Percentiles rank a stretch among this genome's conserved stretches.
Evolutionary conservation across 2,329 filamentous ascomycete species (phyloP).

Genomic region (Fusarium sp.): DNA sequence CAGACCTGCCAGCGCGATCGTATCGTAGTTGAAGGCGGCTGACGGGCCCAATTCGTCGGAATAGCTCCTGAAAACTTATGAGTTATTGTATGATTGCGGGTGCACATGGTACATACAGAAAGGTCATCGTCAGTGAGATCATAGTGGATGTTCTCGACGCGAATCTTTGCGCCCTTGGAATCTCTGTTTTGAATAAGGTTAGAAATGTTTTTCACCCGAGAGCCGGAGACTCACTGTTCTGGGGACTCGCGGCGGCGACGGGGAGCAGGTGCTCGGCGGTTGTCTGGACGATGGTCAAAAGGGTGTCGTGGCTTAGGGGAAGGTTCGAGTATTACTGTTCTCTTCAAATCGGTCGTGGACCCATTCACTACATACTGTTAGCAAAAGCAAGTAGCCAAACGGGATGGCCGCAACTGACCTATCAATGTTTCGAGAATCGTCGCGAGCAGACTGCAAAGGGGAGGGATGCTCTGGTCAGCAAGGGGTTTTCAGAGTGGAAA

Average conservation of each 20-base stretch:
- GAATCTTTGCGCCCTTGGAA: conserved; percentile 74
- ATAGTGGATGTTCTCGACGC: conserved; percentile 92
- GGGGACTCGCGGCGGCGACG: conserved; percentile 59
- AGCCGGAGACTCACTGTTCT: conserved; percentile 49
- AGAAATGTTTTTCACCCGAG: conserved; percentile 21
- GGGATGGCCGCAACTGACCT: conserved; percentile 63
- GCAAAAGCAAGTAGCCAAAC: not conserved
- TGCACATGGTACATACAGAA: conserved; percentile 64
- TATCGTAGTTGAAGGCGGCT: conserved; percentile 78
- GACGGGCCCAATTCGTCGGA: conserved; percentile 80
- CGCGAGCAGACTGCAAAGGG: conserved; percentile 68
- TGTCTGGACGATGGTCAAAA: conserved; percentile 50
- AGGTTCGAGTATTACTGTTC: conserved; percentile 62
- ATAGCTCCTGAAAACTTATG: conserved; percentile 73
- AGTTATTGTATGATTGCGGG: conserved; percentile 35
- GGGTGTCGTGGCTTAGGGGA: conserved; percentile 6
- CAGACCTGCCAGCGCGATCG: conserved; percentile 88
- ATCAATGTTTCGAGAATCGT: conserved; percentile 75
- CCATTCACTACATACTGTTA: conserved; percentile 76
- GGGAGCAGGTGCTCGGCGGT: conserved; percentile 56
- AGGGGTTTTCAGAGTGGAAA: conserved; percentile 51
- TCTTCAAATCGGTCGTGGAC: conserved; percentile 92
- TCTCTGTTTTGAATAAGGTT: conserved; percentile 55
- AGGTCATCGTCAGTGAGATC: conserved; percentile 88
- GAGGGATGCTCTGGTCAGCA: conserved; percentile 54